These are phyloP conservation scores for Glycyrrhiza uralensis DNA, from an alignment of 306 rosid species.

Conservation along the genomic window DNA sequence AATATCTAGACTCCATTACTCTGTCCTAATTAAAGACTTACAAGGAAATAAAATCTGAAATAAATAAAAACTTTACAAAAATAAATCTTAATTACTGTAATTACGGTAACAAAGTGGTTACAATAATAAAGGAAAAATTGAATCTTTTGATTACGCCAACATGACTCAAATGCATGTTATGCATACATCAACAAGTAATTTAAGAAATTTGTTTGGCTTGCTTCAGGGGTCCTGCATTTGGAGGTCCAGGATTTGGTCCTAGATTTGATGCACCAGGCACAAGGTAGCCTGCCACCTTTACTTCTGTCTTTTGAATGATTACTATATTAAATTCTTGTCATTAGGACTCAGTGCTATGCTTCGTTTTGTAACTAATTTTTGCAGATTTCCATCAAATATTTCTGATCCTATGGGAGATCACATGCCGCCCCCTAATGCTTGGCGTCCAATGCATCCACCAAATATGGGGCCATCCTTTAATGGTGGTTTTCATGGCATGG, in stretches of 20 bases:
- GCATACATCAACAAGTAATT: background rate
- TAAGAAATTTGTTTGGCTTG: conserved; percentile 25
- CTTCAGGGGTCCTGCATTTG: conserved; percentile 59
- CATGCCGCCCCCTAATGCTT: conserved; percentile 54
- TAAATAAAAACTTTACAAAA: too few relatives aligned
- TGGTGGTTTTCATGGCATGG: conserved; percentile 52
- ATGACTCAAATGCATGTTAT: conserved; percentile 8
- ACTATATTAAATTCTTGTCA: conserved; percentile 4
- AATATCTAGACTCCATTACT: too few relatives aligned
- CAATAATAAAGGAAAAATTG: background rate
- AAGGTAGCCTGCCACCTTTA: conserved; percentile 42
- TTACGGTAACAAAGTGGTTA: too few relatives aligned
- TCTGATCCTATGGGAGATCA: conserved; percentile 62
- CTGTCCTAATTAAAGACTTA: too few relatives aligned
- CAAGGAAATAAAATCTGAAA: too few relatives aligned
- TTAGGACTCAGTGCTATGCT: background rate
- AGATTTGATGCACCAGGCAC: conserved; percentile 68
- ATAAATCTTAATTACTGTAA: too few relatives aligned
- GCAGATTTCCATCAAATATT: conserved; percentile 54
- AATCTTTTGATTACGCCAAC: background rate
- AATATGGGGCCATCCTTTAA: conserved; percentile 55
- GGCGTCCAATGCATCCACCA: conserved; percentile 75
- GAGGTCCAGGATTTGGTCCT: conserved; percentile 78
- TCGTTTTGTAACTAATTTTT: conserved; percentile 23
- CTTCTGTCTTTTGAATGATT: conserved; percentile 15